Evolutionary conservation across 495 filamentous ascomycete genomes (phyloP).

Genomic region (Jackrogersella multiformis): DNA sequence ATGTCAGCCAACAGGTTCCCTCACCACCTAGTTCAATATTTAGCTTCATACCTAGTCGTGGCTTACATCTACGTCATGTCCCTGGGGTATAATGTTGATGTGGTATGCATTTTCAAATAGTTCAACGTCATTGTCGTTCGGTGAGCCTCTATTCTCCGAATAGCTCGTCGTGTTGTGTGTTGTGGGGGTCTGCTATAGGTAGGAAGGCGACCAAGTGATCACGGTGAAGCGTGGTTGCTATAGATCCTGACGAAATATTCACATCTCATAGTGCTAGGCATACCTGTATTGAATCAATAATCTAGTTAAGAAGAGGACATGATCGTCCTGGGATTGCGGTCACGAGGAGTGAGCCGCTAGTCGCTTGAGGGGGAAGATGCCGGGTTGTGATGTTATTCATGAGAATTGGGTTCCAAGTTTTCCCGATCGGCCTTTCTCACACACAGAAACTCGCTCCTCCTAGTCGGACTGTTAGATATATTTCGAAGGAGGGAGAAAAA

Average conservation of each 20-base stretch:
- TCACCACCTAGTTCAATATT: constrained; percentile 8
- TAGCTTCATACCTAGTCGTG: constrained; percentile 15
- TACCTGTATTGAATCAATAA: constrained; percentile 25
- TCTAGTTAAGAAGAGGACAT: constrained; percentile 21
- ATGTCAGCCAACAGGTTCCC: background rate
- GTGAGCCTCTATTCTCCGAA: constrained; percentile 27
- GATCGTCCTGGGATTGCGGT: constrained; percentile 27
- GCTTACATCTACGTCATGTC: constrained; percentile 32
- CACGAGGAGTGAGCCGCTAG: constrained; percentile 28
- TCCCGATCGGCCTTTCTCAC: constrained; percentile 31
- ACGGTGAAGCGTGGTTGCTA: constrained; percentile 4
- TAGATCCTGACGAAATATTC: constrained; percentile 5
- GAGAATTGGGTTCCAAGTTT: constrained; percentile 29
- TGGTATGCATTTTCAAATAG: constrained; percentile 1
- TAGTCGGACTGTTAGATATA: constrained; percentile 21
- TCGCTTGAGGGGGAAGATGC: constrained; percentile 10
- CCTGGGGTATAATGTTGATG: background rate
- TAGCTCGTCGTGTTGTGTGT: constrained; percentile 1
- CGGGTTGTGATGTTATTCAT: constrained; percentile 17
- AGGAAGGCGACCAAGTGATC: constrained; percentile 15
- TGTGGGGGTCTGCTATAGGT: constrained; percentile 23
- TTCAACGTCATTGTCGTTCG: constrained; percentile 33
- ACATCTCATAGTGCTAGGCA: constrained; percentile 4
- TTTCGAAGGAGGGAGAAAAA: constrained; percentile 9
- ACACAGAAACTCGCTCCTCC: constrained; percentile 14